Base-by-base conservation (phyloP, 2,329 filamentous ascomycete genomes). In the Alternaria hordeiaustralica region DNA sequence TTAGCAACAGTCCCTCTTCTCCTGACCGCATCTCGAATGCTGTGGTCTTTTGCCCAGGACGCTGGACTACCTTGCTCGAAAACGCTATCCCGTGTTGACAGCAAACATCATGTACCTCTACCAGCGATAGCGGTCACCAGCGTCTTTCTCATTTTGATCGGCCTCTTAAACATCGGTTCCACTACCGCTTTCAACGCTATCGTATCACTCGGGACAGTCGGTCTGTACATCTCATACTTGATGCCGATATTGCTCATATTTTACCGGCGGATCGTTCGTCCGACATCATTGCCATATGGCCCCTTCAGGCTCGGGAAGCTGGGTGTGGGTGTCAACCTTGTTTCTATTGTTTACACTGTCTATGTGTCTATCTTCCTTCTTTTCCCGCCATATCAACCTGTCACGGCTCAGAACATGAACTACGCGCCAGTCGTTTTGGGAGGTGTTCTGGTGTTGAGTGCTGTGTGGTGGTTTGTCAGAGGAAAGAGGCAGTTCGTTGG, bases 61-160 rank as follows among this genome's bases (percentile, higher is more conserved):
- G 45, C 58, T 33, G 70, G 64, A 28, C 84, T 59, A 82, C 87
- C 71, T 12, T 66, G 55, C 23, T 66, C 60, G 25, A 60, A 26
- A 26, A 23, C 63, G 7, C 57, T 74, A 15, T 49, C 28, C 15
- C 61, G 63, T 18, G 69, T 74, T 2, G 53, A 69, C 9, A 57
- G 62, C 13, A 53, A 36, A 12, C 64, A 66, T 55, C 69, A 72
- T 20, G 67, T 75, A 7, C 71, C 71, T 3, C 4, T 71, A 4
- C 53, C 64, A 8, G 60, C 63, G 10, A 63, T 74, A 20, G 58
- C 41, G 6, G 51, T 62, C 18, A 71, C 71, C 4, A 44, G 56
- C 9, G 55, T 33, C 0, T 47, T 69, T 6, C 53, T 69, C 2
- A 59, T 60, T 3, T 25, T 65, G 12, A 49, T 72, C 7, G 65